phyloP scores from a whole-genome alignment of 805 yeast species.

The Priceomyces melissophilus region DNA sequence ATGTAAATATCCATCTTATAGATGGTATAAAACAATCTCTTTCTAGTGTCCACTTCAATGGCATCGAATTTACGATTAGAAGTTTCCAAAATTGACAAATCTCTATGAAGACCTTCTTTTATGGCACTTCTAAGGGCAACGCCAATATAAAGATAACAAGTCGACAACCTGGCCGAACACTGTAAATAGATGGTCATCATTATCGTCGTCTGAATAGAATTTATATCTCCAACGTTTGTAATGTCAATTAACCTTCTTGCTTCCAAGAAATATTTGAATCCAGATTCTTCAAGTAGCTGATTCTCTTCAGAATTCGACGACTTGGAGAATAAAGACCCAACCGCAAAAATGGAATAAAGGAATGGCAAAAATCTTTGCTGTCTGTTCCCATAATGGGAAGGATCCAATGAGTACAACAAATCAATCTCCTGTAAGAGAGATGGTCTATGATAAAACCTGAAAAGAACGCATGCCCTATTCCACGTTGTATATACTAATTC shows the following conservation, averaged over 20 bases:
- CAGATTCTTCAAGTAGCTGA: conserved; percentile 63
- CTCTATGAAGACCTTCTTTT: conserved; percentile 79
- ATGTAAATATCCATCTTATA: conserved; percentile 89
- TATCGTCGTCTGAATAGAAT: conserved; percentile 80
- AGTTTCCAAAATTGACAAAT: conserved; percentile 45
- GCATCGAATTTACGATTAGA: conserved; percentile 60
- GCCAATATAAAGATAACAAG: conserved; percentile 88
- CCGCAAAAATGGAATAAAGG: conserved; percentile 82
- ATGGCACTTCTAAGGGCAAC: conserved; percentile 80
- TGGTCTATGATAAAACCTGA: conserved; percentile 84
- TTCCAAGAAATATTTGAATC: conserved; percentile 74
- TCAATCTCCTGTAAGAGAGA: conserved; percentile 72
- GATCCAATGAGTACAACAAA: conserved; percentile 71
- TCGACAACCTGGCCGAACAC: conserved; percentile 81
- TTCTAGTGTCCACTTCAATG: conserved; percentile 77
- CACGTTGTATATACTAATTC: conserved; percentile 72
- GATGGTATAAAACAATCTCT: conserved; percentile 84
- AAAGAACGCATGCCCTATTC: conserved; percentile 81
- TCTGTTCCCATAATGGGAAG: conserved; percentile 64
- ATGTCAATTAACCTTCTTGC: conserved; percentile 78
- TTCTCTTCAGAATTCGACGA: conserved; percentile 16
- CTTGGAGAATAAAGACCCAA: conserved; percentile 75
- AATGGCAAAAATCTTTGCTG: conserved; percentile 76
- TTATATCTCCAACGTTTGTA: conserved; percentile 77
- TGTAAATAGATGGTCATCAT: conserved; percentile 84